Evolutionary conservation across 441 rosid genomes (phyloP), one percentile per base, ranked within the genome.

Genomic region (Populus hybrid): DNA sequence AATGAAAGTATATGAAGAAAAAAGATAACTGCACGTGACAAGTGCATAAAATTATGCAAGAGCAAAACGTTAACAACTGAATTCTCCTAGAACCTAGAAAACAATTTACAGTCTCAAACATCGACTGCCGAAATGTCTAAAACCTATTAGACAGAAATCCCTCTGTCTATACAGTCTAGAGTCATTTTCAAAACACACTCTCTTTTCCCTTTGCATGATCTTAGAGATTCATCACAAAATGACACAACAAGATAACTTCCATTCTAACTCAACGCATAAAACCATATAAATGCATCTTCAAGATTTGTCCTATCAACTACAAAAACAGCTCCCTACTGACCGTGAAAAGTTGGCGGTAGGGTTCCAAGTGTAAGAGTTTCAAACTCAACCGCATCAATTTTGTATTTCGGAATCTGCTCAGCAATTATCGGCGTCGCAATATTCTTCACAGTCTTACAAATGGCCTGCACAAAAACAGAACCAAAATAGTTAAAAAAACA

Each of bases 361-460:
- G 98, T 85, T 59, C 99, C 99, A 6, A 96, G 84, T 0, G 98
- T 93, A 76, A 96, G 95, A 59, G 84, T 82, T 83, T 92, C 94
- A 77, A 96, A 94, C 78, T 92, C 95, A 72, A 94, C 97, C 16
- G 99, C 88, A 36, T 96, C 98, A 69, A 96, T 96, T 82, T 96
- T 96, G 84, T 93, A 96, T 77, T 94, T 93, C 5, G 98, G 96
- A 77, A 94, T 94, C 86, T 94, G 96, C 86, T 96, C 94, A 40
- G 90, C 96, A 72, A 96, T 93, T 78, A 96, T 93, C 6, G 99
- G 99, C 36, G 81, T 86, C 31, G 91, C 95, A 80, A 92, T 92
- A 71, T 85, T 81, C 83, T 84, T 88, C 18, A 85, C 94, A 14
- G 93, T 96, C 83, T 87, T 88, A 84, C 97, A 96, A 78, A 96